Evolutionary conservation across 768 basidiomycete genomes (phyloP).

Genomic region (Lactarius psammicola): DNA sequence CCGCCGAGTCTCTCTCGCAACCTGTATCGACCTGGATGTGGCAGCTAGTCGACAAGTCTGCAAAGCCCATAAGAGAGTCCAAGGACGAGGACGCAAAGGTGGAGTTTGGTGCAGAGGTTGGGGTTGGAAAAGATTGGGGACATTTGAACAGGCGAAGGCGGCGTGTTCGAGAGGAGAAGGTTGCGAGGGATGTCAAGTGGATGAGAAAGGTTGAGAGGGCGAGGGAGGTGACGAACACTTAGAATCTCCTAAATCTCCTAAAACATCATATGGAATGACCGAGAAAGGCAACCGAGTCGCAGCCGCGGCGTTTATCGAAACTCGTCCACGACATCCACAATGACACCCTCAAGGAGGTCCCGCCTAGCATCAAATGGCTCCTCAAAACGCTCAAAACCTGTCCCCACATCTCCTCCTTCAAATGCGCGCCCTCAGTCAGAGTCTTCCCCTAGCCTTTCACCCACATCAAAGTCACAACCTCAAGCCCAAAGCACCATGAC

Average conservation of each 20-base stretch:
- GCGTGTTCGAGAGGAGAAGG: constrained; percentile 45
- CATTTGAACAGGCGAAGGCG: constrained; percentile 59
- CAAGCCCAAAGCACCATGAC: constrained; percentile 43
- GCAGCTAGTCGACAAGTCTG: constrained; percentile 30
- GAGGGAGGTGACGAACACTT: constrained; percentile 1
- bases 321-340: constrained; percentile 11
- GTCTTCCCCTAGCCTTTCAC: constrained; percentile 3
- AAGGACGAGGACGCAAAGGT: constrained; percentile 15
- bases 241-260: constrained; percentile 11
- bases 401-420: constrained; percentile 19
- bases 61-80: neutral
- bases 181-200: constrained; percentile 43
- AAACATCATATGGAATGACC: neutral
- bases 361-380: constrained; percentile 23
- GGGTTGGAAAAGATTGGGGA: constrained; percentile 49
- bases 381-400: constrained; percentile 21
- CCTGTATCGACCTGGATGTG: constrained; percentile 42
- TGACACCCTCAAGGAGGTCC: constrained; percentile 25
- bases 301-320: neutral
- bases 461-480: constrained; percentile 9
- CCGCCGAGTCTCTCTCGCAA: constrained; percentile 25
- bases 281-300: constrained; percentile 19
- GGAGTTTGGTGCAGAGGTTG: constrained; percentile 42
- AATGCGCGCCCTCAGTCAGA: constrained; percentile 16
- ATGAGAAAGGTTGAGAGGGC: constrained; percentile 39